These are phyloP conservation scores for Lachnellula subtilissima DNA, from an alignment of 2,329 filamentous ascomycete species.

Conservation along the genomic window DNA sequence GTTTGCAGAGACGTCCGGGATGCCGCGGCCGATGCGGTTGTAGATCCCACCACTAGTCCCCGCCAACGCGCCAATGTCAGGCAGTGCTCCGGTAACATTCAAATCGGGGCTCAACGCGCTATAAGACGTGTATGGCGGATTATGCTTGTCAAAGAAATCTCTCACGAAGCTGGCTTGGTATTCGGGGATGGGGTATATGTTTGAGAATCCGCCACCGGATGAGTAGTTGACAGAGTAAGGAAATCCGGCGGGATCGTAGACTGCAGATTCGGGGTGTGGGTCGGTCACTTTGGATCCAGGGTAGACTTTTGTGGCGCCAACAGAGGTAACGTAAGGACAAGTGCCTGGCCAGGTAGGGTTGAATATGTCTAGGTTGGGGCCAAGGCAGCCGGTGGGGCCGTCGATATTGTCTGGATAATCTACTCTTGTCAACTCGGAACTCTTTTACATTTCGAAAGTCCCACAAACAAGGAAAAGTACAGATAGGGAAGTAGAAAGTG, in stretches of 20 bases:
- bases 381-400: conserved; percentile 31
- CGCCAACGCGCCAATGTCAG: conserved; percentile 11
- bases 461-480: no score
- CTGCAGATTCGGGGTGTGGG: conserved; percentile 22
- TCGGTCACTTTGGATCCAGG: conserved; percentile 35
- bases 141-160: conserved; percentile 35
- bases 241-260: conserved; percentile 20
- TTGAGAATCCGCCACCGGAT: conserved; percentile 43
- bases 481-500: not conserved
- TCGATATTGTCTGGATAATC: no score
- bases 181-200: conserved; percentile 39
- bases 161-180: conserved; percentile 41
- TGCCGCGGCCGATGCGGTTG: conserved; percentile 24
- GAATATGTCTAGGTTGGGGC: conserved; percentile 46
- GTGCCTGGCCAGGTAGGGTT: conserved; percentile 38
- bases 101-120: conserved; percentile 15
- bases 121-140: conserved; percentile 21
- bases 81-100: conserved; percentile 5
- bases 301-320: conserved; percentile 32
- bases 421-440: no score
- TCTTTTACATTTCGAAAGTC: no score
- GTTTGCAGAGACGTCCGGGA: conserved; percentile 40
- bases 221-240: conserved; percentile 28
- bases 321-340: conserved; percentile 40
- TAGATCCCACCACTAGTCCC: conserved; percentile 13